phyloP scores from a whole-genome alignment of 208 protist species.

The Balamuthia mandrillaris region DNA sequence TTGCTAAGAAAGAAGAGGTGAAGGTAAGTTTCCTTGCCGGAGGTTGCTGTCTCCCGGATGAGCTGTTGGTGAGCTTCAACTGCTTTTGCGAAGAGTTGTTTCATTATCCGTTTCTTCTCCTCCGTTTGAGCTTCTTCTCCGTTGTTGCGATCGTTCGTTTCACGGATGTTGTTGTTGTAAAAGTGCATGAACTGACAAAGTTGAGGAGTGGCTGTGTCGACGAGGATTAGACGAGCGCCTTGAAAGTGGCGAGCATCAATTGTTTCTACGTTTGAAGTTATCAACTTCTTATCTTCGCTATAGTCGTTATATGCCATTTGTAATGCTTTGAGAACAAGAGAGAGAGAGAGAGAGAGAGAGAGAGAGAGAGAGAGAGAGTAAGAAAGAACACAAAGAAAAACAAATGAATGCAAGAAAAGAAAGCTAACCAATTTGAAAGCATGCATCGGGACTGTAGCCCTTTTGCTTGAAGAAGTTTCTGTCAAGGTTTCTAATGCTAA shows the following conservation, averaged over 20 bases:
- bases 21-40: neutral
- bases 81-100: neutral
- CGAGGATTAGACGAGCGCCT: neutral
- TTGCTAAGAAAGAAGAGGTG: neutral
- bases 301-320: neutral
- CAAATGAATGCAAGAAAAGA: neutral
- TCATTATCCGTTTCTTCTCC: neutral
- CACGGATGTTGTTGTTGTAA: neutral
- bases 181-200: neutral
- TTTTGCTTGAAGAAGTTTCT: neutral
- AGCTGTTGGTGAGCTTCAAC: neutral
- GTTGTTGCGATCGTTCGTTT: neutral
- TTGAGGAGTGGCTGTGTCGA: neutral
- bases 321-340: no score
- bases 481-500: neutral
- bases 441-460: neutral
- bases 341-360: no score
- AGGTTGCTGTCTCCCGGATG: neutral
- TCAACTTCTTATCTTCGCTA: neutral
- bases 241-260: neutral
- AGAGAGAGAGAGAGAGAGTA: neutral
- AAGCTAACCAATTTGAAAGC: neutral
- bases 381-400: neutral
- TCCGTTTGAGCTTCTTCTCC: neutral
- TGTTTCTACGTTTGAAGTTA: neutral